These are phyloP conservation scores for Candida nemodendra DNA, from an alignment of 805 yeast genomes.

Conservation along the genomic window DNA sequence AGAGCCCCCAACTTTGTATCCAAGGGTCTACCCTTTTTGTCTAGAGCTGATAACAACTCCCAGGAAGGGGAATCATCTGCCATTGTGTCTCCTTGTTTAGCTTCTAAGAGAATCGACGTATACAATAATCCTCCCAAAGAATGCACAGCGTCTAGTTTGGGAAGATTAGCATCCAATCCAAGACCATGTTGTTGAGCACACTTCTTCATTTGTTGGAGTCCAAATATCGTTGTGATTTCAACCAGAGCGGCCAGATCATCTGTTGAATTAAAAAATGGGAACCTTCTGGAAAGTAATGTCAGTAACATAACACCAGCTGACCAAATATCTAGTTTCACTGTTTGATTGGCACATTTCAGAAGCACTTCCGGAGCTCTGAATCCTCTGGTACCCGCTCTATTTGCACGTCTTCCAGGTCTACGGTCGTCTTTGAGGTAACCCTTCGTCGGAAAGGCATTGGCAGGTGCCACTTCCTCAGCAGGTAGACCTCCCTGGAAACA, in stretches of 20 bases:
- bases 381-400: slow-evolving; percentile 95
- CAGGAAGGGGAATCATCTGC: slow-evolving; percentile 71
- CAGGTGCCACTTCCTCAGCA: slow-evolving; percentile 29
- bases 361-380: slow-evolving; percentile 93
- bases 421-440: slow-evolving; percentile 88
- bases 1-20: slow-evolving; percentile 37
- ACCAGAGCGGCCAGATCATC: slow-evolving; percentile 91
- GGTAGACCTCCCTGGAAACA: slow-evolving; percentile 45
- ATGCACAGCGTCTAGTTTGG: slow-evolving; percentile 46
- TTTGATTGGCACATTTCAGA: slow-evolving; percentile 80
- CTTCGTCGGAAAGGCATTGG: slow-evolving; percentile 40
- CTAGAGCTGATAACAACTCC: slow-evolving; percentile 56
- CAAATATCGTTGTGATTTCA: slow-evolving; percentile 81
- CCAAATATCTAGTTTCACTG: slow-evolving; percentile 85
- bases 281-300: slow-evolving; percentile 73
- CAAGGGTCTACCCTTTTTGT: slow-evolving; percentile 39
- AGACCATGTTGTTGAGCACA: slow-evolving; percentile 87
- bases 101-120: slow-evolving; percentile 44
- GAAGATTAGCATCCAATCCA: slow-evolving; percentile 68
- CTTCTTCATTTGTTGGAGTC: slow-evolving; percentile 64
- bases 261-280: slow-evolving; percentile 90
- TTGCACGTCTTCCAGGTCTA: slow-evolving; percentile 87
- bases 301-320: slow-evolving; percentile 86
- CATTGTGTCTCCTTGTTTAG: slow-evolving; percentile 52
- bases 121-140: slow-evolving; percentile 42